Evolutionary conservation across 2,329 filamentous ascomycete genomes (phyloP), one percentile per base, ranked within the genome.

Genomic region (Escovopsis weberi): DNA sequence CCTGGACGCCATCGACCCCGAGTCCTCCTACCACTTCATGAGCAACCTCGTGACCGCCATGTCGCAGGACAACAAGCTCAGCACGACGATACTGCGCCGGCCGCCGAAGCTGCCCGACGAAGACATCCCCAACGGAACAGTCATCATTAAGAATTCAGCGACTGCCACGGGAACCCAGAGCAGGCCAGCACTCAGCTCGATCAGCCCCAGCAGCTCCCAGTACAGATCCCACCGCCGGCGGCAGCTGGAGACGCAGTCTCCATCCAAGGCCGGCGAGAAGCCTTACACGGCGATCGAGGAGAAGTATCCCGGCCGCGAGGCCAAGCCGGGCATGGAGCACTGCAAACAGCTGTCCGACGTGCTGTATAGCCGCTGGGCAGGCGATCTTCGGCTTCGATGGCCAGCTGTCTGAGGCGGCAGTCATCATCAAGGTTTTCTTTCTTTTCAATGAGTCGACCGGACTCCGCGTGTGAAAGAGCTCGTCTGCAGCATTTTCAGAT

Each of bases 321-420:
- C 71, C 2, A 62, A 64, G 38, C 73, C 78, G 1, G 89, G 87
- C 2, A 89, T 95, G 85, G 88, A 95, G 61, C 89, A 95, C 62
- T 84, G 82, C 50, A 85, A 86, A 56, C 78, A 94, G 57, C 70
- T 96, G 33, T 85, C 85, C 1, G 87, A 95, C 59, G 85, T 94
- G 18, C 73, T 98, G 18, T 96, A 95, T 63, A 78, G 80, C 12
- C 76, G 89, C 37, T 98, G 91, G 91, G 78, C 81, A 3, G 85
- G 93, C 45, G 87, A 86, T 2, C 66, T 96, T 53, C 78, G 80
- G 49, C 72, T 75, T 43, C 70, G 82, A 43, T 88, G 82, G 82
- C 70, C 71, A 3, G 65, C 64, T 26, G 53, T 60, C 23, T 46
- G 26, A 39, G 30, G 35, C 35, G 19, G 37, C 34, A 36, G 12